A percentile compares a stretch with the other conserved stretches of the same genome.
phyloP scores from a whole-genome alignment of 148 eudicot genomes.

The Persicaria tinctoria region DNA sequence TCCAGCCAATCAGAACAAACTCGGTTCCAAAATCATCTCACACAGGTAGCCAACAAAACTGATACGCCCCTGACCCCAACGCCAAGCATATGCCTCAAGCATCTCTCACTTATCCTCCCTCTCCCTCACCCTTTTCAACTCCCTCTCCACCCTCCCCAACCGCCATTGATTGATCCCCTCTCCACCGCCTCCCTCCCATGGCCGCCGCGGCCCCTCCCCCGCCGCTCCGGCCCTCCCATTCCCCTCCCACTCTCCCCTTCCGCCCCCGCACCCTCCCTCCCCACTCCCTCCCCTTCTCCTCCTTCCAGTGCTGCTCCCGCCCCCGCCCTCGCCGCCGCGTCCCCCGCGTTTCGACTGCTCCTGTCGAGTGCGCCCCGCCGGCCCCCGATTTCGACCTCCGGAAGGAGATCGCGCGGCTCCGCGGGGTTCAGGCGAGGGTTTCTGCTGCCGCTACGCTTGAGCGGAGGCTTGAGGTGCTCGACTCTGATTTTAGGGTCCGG shows the following conservation, averaged over 20 bases:
- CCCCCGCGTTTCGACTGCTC: slow-evolving; percentile 55
- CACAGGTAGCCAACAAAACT: no score
- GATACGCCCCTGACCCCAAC: background rate
- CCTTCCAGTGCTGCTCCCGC: background rate
- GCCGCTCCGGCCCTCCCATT: background rate
- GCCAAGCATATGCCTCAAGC: slow-evolving; percentile 34
- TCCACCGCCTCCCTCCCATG: slow-evolving; percentile 17
- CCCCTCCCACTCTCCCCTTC: slow-evolving; percentile 15
- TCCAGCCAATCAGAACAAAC: no score
- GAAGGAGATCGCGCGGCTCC: slow-evolving; percentile 45
- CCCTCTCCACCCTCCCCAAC: slow-evolving; percentile 5
- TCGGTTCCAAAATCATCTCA: no score
- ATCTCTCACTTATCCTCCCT: slow-evolving; percentile 25
- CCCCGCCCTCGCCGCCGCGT: slow-evolving; percentile 7
- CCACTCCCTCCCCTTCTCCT: slow-evolving; percentile 15
- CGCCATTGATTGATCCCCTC: slow-evolving; percentile 4
- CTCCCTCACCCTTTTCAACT: background rate
- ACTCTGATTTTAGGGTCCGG: slow-evolving; percentile 45
- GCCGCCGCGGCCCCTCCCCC: slow-evolving; percentile 3
- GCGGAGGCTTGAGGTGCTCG: slow-evolving; percentile 30
- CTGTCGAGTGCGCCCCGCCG: slow-evolving; percentile 49
- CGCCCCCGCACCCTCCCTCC: slow-evolving; percentile 7
- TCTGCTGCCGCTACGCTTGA: slow-evolving; percentile 20
- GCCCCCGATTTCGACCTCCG: slow-evolving; percentile 42
- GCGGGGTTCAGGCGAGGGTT: slow-evolving; percentile 25